Evolutionary conservation across 495 filamentous ascomycete species (phyloP).

Genomic region (Hypoxylon lienhwacheense): DNA sequence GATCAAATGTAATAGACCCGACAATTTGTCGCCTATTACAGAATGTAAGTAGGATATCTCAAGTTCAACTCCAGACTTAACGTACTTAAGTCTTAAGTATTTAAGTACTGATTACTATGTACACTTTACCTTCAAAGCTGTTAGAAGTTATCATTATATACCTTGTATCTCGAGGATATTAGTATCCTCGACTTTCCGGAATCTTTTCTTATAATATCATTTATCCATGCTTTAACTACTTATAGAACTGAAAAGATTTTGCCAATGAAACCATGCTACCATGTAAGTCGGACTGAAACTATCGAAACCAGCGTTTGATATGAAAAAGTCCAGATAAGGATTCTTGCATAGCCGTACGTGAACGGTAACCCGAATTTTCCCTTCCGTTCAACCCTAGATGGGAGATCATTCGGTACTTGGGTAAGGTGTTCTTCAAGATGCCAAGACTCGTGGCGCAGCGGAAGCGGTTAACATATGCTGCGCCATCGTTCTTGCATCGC

Average conservation of each 20-base stretch:
- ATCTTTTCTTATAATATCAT: conserved; percentile 19
- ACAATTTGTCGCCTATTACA: too few relatives aligned
- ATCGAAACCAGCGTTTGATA: conserved; percentile 2
- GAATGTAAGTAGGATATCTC: too few relatives aligned
- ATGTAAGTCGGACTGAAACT: conserved; percentile 11
- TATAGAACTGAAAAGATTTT: too few relatives aligned
- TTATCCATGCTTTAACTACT: conserved; percentile 4
- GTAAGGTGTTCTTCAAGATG: conserved; percentile 32
- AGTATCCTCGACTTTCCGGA: conserved; percentile 14
- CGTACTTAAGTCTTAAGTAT: too few relatives aligned
- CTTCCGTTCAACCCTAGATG: conserved; percentile 26
- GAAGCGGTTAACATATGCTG: conserved; percentile 26
- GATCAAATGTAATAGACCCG: too few relatives aligned
- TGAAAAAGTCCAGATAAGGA: conserved; percentile 1
- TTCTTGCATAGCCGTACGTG: not conserved
- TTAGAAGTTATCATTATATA: not conserved
- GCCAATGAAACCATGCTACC: conserved; percentile 1
- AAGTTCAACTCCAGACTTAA: too few relatives aligned
- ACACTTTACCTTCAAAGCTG: too few relatives aligned
- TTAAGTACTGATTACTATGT: too few relatives aligned
- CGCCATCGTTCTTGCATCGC: conserved; percentile 35
- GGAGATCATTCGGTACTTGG: conserved; percentile 35
- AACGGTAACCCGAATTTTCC: conserved; percentile 31
- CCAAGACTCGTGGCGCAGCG: conserved; percentile 24
- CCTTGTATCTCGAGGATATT: not conserved